These are phyloP conservation scores for Chytridium lagenaria DNA, from an alignment of 371 early-diverging fungal species.

Conservation along the genomic window DNA sequence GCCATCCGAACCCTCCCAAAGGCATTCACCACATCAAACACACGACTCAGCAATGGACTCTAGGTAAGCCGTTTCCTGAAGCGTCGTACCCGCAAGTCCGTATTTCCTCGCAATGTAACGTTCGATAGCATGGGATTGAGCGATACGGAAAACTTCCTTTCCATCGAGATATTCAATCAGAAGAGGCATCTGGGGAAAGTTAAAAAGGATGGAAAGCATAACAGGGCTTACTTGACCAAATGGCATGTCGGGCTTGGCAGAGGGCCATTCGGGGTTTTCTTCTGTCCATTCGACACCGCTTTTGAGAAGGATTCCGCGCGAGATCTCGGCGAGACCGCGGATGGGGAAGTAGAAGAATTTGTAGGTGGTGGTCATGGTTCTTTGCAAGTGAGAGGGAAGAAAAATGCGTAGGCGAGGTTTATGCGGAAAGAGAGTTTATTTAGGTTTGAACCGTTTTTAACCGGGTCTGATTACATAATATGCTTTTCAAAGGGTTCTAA, in stretches of 20 bases:
- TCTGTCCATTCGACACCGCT: slow-evolving; percentile 26
- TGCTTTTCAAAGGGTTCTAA: no score
- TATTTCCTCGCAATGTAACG: slow-evolving; percentile 57
- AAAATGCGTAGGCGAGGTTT: no score
- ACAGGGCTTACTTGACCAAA: slow-evolving; percentile 51
- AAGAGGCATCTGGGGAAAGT: slow-evolving; percentile 57
- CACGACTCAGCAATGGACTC: slow-evolving; percentile 8
- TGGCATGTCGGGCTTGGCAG: slow-evolving; percentile 52
- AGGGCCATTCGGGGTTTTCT: slow-evolving; percentile 19
- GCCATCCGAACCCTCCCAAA: not conserved
- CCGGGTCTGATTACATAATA: no score
- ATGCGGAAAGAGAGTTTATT: no score
- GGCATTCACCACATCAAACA: not conserved
- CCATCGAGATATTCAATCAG: slow-evolving; percentile 52
- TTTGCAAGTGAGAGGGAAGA: no score
- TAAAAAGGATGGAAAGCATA: no score
- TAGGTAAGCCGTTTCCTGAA: not conserved
- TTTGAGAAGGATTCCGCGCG: slow-evolving; percentile 36
- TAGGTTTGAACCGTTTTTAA: no score
- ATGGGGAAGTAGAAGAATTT: slow-evolving; percentile 43
- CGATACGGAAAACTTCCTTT: slow-evolving; percentile 43
- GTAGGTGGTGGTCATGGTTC: slow-evolving; percentile 2
- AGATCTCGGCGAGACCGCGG: slow-evolving; percentile 48
- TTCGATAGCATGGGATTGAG: slow-evolving; percentile 57
- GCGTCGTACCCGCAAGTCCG: not conserved